Conservation (phyloP, 2,329 filamentous ascomycete genomes). For the Colletotrichum sp. region DNA sequence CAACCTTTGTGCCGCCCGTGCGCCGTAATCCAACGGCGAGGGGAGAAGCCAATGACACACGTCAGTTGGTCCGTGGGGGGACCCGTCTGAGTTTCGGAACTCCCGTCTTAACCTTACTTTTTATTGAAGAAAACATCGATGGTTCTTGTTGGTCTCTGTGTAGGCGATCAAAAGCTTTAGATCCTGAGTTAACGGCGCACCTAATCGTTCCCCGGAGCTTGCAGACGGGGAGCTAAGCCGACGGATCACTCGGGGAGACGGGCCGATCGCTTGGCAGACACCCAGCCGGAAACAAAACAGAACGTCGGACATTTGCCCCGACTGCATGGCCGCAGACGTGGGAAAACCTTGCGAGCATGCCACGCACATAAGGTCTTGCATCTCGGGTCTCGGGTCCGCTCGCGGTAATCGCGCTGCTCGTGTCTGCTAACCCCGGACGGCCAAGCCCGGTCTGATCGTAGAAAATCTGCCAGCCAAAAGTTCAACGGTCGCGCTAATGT, state of each 20-base stretch:
- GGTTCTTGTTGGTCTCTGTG: background rate
- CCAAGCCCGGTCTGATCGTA: background rate
- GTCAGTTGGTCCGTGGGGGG: background rate
- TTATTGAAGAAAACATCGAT: background rate
- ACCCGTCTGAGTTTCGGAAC: background rate
- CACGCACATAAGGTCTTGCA: background rate
- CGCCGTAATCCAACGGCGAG: background rate
- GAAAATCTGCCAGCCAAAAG: background rate
- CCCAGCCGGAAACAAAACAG: background rate
- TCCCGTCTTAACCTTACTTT: background rate
- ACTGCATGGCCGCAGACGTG: background rate
- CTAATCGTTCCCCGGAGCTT: background rate
- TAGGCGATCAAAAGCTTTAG: background rate
- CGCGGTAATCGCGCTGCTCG: background rate
- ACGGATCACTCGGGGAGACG: background rate
- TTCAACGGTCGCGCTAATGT: background rate
- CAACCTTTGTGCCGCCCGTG: background rate
- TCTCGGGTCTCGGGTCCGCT: background rate
- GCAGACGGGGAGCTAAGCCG: background rate
- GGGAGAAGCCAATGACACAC: background rate
- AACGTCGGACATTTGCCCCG: background rate
- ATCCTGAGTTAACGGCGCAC: background rate
- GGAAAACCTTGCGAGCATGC: background rate
- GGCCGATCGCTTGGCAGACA: background rate
- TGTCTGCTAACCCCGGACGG: background rate